Evolutionary conservation across 306 rosid genomes (phyloP), one percentile per base, ranked within the genome.

Genomic region (Pyrus pyrifolia): DNA sequence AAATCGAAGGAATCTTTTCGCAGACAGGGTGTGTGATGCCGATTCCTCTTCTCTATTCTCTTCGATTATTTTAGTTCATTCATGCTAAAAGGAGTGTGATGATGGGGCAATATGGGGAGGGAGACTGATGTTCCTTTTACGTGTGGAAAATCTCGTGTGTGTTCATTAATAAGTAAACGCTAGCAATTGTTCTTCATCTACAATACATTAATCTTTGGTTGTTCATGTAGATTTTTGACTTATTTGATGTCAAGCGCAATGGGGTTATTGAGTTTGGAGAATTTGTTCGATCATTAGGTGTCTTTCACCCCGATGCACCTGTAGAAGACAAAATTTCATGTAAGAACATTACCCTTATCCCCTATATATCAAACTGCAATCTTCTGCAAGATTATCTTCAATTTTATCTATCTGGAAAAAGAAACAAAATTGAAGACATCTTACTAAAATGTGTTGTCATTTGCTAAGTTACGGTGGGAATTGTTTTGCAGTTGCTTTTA

Each of bases 231-330:
- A 79, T 93, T 81, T 93, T 93, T 67, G 90, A 93, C 85, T 57
- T 93, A 71, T 93, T 93, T 82, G 98, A 93, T 80, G 0, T 85
- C 17, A 93, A 93, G 86, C 85, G 74, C 75, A 93, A 93, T 33
- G 98, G 97, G 44, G 95, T 89, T 70, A 93, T 93, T 59, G 97
- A 93, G 60, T 93, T 91, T 17, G 96, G 93, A 53, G 98, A 91
- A 73, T 93, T 93, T 79, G 98, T 93, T 70, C 84, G 93, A 82
- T 89, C 98, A 40, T 68, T 93, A 52, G 89, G 95, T 55, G 80
- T 91, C 70, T 91, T 93, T 85, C 98, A 93, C 67, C 98, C 98
- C 60, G 64, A 86, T 75, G 91, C 93, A 73, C 72, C 89, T 73
- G 71, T 73, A 58, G 98, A 85, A 76, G 93, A 90, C 71, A 94